Conservation (phyloP, 164 flowering plant genomes). For the Piper longum region DNA sequence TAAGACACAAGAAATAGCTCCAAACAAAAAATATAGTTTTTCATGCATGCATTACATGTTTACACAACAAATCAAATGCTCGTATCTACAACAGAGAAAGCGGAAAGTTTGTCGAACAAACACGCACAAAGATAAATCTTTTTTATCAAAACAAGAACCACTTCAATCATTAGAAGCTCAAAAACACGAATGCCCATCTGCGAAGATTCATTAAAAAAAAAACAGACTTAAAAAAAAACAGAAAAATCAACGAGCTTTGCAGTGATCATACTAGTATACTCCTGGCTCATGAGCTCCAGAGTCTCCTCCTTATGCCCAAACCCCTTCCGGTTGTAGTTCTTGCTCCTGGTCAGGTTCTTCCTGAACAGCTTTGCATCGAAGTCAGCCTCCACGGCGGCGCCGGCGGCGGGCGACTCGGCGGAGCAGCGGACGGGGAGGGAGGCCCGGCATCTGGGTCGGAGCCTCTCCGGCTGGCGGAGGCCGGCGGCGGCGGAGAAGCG, state of each 20-base stretch:
- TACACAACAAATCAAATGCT: too few species aligned
- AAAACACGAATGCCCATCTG: too few species aligned
- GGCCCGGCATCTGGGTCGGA: constrained; percentile 19
- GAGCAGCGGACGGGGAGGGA: constrained; percentile 42
- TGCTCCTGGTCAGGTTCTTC: constrained; percentile 67
- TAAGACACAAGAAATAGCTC: too few species aligned
- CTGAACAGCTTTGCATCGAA: constrained; percentile 83
- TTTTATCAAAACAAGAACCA: too few species aligned
- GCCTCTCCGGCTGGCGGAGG: constrained; percentile 18
- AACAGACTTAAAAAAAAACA: background rate
- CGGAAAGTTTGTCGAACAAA: too few species aligned
- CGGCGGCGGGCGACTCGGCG: constrained; percentile 17
- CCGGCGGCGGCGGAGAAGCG: constrained; percentile 27
- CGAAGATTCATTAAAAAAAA: background rate
- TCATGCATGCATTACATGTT: too few species aligned
- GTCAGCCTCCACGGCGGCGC: constrained; percentile 27
- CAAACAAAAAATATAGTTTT: too few species aligned
- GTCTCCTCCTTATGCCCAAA: constrained; percentile 84
- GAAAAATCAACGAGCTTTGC: background rate
- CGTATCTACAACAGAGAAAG: too few species aligned
- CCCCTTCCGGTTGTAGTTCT: constrained; percentile 76
- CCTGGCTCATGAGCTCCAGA: constrained; percentile 68
- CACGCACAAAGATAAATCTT: too few species aligned
- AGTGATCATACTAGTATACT: constrained; percentile 55
- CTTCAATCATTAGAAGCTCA: too few species aligned